Percentiles rank a stretch among this genome's conserved stretches.
Evolutionary conservation across 352 stramenopile species (phyloP).

Genomic region (Globisporangium cylindrosporum): DNA sequence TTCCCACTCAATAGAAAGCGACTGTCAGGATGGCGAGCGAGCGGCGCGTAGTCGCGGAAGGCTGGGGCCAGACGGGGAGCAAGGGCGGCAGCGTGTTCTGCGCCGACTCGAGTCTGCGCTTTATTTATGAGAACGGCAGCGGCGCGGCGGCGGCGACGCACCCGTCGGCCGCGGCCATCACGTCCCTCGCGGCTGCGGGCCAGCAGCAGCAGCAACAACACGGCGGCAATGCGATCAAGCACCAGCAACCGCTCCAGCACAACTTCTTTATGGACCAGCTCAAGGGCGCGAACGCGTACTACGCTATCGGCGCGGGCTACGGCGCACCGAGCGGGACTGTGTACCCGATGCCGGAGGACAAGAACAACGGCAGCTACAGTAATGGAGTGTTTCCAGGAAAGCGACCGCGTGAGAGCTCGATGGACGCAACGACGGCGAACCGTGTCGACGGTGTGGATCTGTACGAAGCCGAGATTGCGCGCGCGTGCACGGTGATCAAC

Average conservation of each 20-base stretch:
- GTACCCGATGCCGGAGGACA: slow-evolving; percentile 14
- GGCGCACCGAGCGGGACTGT: neutral
- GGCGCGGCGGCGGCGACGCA: slow-evolving; percentile 20
- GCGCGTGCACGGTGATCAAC: slow-evolving; percentile 48
- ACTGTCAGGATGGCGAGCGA: slow-evolving; percentile 18
- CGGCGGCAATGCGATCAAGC: neutral
- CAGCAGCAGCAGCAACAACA: slow-evolving; percentile 5
- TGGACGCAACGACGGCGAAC: neutral
- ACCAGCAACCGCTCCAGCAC: neutral
- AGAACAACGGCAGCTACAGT: neutral
- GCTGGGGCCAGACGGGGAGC: slow-evolving; percentile 46
- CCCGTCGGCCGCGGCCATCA: slow-evolving; percentile 25
- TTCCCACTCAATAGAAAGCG: neutral
- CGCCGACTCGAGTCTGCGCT: slow-evolving; percentile 76
- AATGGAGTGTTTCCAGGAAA: slow-evolving; percentile 15
- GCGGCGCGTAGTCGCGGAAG: slow-evolving; percentile 66
- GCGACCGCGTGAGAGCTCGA: slow-evolving; percentile 17
- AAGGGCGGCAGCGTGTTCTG: slow-evolving; percentile 74
- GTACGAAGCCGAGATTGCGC: slow-evolving; percentile 64
- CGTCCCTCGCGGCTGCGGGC: slow-evolving; percentile 22
- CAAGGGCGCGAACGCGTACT: slow-evolving; percentile 16
- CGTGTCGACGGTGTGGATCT: slow-evolving; percentile 42
- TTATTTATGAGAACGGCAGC: slow-evolving; percentile 60
- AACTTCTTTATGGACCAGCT: slow-evolving; percentile 21
- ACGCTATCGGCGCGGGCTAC: neutral